Percentiles rank a stretch among this genome's conserved stretches.
These are phyloP conservation scores for Gossypium davidsonii DNA, from an alignment of 441 rosid species.

Conservation along the genomic window DNA sequence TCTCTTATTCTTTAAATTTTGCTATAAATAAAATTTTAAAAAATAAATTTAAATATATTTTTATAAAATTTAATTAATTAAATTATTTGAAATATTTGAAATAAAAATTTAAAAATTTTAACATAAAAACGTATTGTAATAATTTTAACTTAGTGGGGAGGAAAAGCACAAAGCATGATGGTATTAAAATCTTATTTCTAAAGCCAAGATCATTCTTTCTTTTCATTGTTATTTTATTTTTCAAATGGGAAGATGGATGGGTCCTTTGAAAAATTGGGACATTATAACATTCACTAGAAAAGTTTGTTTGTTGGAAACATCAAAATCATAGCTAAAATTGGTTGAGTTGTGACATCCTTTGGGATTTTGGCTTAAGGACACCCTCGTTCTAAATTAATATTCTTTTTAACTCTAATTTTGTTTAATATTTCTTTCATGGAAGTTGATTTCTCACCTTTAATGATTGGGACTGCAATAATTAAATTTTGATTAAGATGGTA, in stretches of 20 bases:
- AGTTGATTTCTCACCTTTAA: conserved; percentile 1
- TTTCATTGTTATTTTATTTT: not conserved
- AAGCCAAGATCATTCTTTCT: not conserved
- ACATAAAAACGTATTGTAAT: too few relatives aligned
- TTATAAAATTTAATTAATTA: too few relatives aligned
- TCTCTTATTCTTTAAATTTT: too few relatives aligned
- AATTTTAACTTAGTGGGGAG: too few relatives aligned
- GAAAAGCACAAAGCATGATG: too few relatives aligned
- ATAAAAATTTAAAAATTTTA: too few relatives aligned
- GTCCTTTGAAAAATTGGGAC: conserved; percentile 9
- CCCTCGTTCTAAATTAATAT: not conserved
- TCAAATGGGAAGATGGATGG: not conserved
- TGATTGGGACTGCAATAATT: not conserved
- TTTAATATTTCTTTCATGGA: not conserved
- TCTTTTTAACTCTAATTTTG: not conserved
- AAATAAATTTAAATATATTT: too few relatives aligned
- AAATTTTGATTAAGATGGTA: not conserved
- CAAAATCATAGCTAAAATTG: conserved; percentile 6
- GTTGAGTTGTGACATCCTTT: conserved; percentile 10
- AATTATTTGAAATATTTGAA: too few relatives aligned
- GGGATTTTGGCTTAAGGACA: not conserved
- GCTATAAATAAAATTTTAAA: too few relatives aligned
- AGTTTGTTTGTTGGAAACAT: not conserved
- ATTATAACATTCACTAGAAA: not conserved
- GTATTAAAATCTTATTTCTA: too few relatives aligned